phyloP scores from a whole-genome alignment of 169 alveolate genomes.

The Eimeria sp. region DNA sequence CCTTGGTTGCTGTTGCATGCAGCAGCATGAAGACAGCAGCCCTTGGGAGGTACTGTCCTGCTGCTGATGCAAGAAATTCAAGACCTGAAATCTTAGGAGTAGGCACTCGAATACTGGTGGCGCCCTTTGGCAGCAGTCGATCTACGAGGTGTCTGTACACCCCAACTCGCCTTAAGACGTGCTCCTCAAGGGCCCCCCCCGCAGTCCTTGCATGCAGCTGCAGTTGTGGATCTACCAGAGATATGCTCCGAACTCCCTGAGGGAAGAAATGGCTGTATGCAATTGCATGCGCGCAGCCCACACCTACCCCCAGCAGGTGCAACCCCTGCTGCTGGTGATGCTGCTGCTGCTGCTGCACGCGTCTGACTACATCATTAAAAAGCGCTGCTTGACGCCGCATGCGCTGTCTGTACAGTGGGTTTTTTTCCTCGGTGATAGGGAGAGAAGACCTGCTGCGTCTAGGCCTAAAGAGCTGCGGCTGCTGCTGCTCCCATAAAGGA shows the following conservation, averaged over 20 bases:
- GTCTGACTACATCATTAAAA: conserved; percentile 11
- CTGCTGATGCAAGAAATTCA: conserved; percentile 1
- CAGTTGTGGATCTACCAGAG: conserved; percentile 9
- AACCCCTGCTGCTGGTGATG: background rate
- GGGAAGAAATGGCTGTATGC: conserved; percentile 44
- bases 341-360: conserved; percentile 29
- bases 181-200: conserved; percentile 4
- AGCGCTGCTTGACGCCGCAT: conserved; percentile 40
- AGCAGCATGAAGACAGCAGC: background rate
- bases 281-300: conserved; percentile 47
- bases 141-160: conserved; percentile 26
- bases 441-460: background rate
- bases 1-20: background rate
- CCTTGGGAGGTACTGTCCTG: background rate
- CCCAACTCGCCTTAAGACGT: background rate
- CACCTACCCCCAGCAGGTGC: conserved; percentile 28
- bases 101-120: background rate
- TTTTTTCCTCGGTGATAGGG: background rate
- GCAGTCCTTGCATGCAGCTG: background rate
- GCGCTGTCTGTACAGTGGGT: background rate
- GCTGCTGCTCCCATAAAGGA: conserved; percentile 14
- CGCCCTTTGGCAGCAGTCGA: conserved; percentile 87
- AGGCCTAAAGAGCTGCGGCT: background rate
- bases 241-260: background rate
- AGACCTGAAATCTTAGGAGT: background rate